Evolutionary conservation across 257 asterid genomes (phyloP).

Genomic region (Ilex aquifolium): DNA sequence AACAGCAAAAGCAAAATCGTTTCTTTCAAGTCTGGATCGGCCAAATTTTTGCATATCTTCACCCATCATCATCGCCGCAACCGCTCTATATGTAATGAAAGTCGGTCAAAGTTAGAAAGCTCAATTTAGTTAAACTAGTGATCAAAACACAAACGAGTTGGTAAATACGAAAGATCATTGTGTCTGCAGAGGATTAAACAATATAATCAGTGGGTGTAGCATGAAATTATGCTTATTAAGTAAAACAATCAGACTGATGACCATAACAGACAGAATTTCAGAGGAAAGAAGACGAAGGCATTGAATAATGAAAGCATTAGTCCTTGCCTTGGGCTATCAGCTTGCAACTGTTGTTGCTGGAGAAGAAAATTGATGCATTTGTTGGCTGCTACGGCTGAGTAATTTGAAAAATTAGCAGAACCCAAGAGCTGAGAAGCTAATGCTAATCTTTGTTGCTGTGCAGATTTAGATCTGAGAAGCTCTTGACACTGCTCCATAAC

Average conservation of each 20-base stretch:
- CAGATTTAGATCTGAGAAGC: slow-evolving; percentile 44
- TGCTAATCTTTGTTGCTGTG: slow-evolving; percentile 33
- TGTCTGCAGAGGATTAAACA: too few relatives aligned
- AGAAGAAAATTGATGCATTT: slow-evolving; percentile 49
- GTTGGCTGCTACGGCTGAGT: slow-evolving; percentile 32
- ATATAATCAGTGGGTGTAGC: too few relatives aligned
- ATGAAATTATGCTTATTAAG: too few relatives aligned
- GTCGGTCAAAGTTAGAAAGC: too few relatives aligned
- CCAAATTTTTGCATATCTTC: slow-evolving; percentile 42
- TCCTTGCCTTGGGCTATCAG: slow-evolving; percentile 52
- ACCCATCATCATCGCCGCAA: slow-evolving; percentile 39
- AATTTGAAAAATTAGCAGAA: slow-evolving; percentile 30
- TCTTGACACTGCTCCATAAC: slow-evolving; percentile 60
- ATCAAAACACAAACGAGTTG: background rate
- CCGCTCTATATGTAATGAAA: background rate
- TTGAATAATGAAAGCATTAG: too few relatives aligned
- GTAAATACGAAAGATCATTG: too few relatives aligned
- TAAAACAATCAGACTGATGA: too few relatives aligned
- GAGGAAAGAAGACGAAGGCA: too few relatives aligned
- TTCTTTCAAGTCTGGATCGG: slow-evolving; percentile 33
- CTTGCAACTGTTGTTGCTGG: slow-evolving; percentile 37
- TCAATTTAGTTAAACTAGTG: background rate
- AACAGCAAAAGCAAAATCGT: slow-evolving; percentile 32
- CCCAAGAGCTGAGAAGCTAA: slow-evolving; percentile 31
- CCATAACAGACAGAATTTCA: too few relatives aligned